Conservation (phyloP, 371 early-diverging fungal species). For the Mortierella sp. region DNA sequence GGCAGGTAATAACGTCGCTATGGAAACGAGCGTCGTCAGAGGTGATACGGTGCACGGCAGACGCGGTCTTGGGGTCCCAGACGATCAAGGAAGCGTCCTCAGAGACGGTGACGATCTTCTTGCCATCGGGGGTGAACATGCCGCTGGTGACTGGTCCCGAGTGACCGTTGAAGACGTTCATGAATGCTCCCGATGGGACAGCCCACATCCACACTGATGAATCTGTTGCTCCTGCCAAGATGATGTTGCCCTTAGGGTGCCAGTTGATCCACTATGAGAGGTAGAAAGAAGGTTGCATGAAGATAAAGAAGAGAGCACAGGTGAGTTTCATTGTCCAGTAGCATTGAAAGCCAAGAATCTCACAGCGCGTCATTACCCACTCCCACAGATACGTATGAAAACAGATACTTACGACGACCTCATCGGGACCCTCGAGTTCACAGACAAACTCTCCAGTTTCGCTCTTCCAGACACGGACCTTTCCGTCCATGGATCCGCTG, state of each 20-base stretch:
- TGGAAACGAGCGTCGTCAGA: slow-evolving; percentile 92
- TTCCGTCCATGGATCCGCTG: slow-evolving; percentile 97
- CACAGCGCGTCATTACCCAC: no score
- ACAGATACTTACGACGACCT: slow-evolving; percentile 75
- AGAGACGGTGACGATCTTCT: slow-evolving; percentile 86
- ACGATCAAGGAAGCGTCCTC: slow-evolving; percentile 89
- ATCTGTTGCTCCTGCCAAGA: slow-evolving; percentile 91
- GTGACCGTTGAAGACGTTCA: slow-evolving; percentile 96
- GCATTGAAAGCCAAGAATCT: neutral
- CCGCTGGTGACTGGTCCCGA: slow-evolving; percentile 89
- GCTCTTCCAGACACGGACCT: slow-evolving; percentile 86
- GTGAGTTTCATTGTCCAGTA: neutral
- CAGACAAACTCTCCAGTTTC: slow-evolving; percentile 72
- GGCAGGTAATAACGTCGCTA: slow-evolving; percentile 81
- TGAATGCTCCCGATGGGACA: slow-evolving; percentile 88
- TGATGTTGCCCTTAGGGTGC: slow-evolving; percentile 95
- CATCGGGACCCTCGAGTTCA: slow-evolving; percentile 92
- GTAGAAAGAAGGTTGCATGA: neutral
- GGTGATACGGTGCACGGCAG: slow-evolving; percentile 70
- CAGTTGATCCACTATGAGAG: slow-evolving; percentile 87
- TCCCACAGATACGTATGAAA: neutral
- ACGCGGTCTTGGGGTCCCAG: slow-evolving; percentile 95
- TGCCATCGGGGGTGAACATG: slow-evolving; percentile 92
- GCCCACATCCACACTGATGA: slow-evolving; percentile 97
- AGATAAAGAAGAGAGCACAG: slow-evolving; percentile 9